These are phyloP conservation scores for Ballota nigra DNA, from an alignment of 257 asterid genomes.

Conservation along the genomic window DNA sequence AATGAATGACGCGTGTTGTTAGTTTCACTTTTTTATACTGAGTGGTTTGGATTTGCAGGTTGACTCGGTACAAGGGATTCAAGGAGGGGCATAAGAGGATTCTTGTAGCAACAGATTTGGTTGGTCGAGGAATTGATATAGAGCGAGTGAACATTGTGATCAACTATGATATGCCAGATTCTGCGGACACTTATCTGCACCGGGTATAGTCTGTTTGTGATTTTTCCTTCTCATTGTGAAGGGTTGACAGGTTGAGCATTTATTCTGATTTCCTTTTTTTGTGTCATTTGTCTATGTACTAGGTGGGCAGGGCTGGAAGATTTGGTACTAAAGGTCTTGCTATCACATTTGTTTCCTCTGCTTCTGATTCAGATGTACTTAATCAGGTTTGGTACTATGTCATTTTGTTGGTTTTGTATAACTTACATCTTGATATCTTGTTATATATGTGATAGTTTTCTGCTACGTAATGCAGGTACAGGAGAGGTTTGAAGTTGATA, in stretches of 20 bases:
- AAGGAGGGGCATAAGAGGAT: conserved; percentile 95
- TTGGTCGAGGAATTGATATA: conserved; percentile 93
- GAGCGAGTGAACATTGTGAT: conserved; percentile 93
- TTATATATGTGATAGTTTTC: neutral
- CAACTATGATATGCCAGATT: conserved; percentile 96
- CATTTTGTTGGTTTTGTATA: neutral
- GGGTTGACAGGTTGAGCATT: neutral
- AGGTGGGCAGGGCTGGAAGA: conserved; percentile 98
- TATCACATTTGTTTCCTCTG: conserved; percentile 86
- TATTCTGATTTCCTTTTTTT: neutral
- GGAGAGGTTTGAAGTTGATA: conserved; percentile 94
- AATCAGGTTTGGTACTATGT: conserved; percentile 54
- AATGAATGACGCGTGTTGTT: neutral
- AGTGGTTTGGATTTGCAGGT: conserved; percentile 35
- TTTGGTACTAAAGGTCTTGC: conserved; percentile 97
- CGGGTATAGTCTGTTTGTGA: conserved; percentile 43
- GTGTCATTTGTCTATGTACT: neutral
- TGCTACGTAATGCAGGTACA: conserved; percentile 52
- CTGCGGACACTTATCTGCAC: conserved; percentile 91
- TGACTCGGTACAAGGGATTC: conserved; percentile 90
- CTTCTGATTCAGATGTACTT: conserved; percentile 90
- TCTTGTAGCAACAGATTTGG: conserved; percentile 93
- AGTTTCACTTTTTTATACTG: neutral
- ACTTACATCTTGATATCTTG: neutral
- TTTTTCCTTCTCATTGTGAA: neutral